phyloP scores from a whole-genome alignment of 495 filamentous ascomycete species.

The Penicillium odoratum region DNA sequence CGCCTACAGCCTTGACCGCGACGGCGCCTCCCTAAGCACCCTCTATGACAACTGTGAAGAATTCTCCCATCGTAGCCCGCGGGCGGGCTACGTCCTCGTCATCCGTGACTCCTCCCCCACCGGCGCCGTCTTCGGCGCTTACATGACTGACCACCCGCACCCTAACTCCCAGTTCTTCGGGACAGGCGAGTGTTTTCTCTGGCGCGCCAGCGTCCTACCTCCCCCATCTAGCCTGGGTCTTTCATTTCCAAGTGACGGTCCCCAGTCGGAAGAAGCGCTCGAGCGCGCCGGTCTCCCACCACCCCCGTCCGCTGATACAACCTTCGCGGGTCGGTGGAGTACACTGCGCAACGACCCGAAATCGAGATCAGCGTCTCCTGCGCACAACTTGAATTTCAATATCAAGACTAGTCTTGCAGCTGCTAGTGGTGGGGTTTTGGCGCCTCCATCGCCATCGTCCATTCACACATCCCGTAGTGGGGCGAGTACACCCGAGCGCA shows the following conservation, averaged over 20 bases:
- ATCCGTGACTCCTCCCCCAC: constrained; percentile 65
- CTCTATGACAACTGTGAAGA: constrained; percentile 75
- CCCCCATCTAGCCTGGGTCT: constrained; percentile 45
- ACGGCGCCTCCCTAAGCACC: constrained; percentile 84
- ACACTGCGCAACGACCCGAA: constrained; percentile 52
- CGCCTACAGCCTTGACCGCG: constrained; percentile 87
- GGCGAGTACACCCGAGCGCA: constrained; percentile 57
- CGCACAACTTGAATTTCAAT: constrained; percentile 31
- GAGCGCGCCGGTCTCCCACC: constrained; percentile 57
- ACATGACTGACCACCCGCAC: constrained; percentile 83
- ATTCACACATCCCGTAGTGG: constrained; percentile 31
- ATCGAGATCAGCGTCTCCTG: constrained; percentile 20
- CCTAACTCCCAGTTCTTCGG: constrained; percentile 85
- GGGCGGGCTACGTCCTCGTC: constrained; percentile 84
- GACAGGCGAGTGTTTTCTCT: constrained; percentile 97
- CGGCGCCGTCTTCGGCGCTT: constrained; percentile 82
- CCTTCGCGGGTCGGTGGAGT: constrained; percentile 67
- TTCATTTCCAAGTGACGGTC: constrained; percentile 36
- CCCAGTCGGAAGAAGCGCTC: constrained; percentile 38
- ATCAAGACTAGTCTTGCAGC: constrained; percentile 30
- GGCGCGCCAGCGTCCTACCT: constrained; percentile 71
- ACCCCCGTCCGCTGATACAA: constrained; percentile 73
- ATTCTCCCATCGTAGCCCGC: constrained; percentile 58
- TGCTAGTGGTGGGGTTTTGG: constrained; percentile 30
- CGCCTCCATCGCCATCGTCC: constrained; percentile 32